phyloP scores from a whole-genome alignment of 2,329 filamentous ascomycete genomes.

The Neofusicoccum laricinum region DNA sequence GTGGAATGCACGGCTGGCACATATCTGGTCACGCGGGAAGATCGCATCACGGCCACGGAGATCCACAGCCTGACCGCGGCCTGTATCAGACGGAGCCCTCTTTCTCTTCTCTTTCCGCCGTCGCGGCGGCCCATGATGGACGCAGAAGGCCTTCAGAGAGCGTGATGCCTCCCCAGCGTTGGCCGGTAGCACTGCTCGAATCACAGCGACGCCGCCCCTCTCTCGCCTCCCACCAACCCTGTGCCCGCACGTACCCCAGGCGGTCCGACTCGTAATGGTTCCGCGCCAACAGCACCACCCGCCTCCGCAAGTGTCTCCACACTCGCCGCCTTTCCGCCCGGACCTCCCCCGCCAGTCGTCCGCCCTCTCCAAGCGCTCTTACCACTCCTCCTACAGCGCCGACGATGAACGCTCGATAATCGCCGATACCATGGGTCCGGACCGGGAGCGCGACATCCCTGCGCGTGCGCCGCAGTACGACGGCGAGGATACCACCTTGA shows the following conservation, averaged over 20 bases:
- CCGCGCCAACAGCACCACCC: conserved; percentile 14
- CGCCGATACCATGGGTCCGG: conserved; percentile 35
- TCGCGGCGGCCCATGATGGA: conserved; percentile 5
- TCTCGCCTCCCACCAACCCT: conserved; percentile 7
- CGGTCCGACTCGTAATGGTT: conserved; percentile 13
- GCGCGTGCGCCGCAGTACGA: conserved; percentile 50
- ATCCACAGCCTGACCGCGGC: conserved; percentile 11
- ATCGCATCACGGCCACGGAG: conserved; percentile 11
- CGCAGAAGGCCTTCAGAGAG: neutral
- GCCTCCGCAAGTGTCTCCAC: conserved; percentile 10
- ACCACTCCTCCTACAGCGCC: conserved; percentile 24
- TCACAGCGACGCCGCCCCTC: conserved; percentile 8
- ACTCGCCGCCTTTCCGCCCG: conserved; percentile 20
- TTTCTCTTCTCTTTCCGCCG: neutral
- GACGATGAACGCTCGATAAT: conserved; percentile 42
- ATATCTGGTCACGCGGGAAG: conserved; percentile 14
- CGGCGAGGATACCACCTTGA: conserved; percentile 85
- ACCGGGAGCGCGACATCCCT: conserved; percentile 28
- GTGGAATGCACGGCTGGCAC: conserved; percentile 9
- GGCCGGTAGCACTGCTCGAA: conserved; percentile 11
- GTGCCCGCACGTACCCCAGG: conserved; percentile 12
- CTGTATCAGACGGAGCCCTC: neutral
- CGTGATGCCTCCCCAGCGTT: conserved; percentile 6
- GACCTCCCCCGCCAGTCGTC: conserved; percentile 29
- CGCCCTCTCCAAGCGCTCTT: conserved; percentile 32